A percentile compares a stretch with the other conserved stretches of the same genome.
Conservation (phyloP, 495 filamentous ascomycete genomes). For the Thozetella sp. region DNA sequence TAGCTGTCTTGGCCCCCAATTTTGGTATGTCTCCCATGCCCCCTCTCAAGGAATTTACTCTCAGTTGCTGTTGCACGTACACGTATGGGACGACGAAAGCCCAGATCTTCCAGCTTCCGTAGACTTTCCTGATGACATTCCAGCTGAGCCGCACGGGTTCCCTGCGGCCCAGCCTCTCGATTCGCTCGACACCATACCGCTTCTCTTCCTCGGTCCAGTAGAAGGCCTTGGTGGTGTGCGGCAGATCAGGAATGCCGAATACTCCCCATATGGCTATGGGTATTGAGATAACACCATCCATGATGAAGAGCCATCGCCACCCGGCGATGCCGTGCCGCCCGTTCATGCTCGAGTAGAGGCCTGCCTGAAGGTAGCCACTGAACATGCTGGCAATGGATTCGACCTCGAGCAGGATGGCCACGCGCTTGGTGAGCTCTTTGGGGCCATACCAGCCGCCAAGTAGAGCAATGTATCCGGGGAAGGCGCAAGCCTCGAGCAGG, state of each 20-base stretch:
- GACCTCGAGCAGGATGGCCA: slow-evolving; percentile 26
- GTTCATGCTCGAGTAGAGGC: slow-evolving; percentile 44
- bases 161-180: not conserved
- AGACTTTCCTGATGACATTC: not conserved
- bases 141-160: not conserved
- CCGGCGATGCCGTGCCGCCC: slow-evolving; percentile 43
- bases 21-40: no score
- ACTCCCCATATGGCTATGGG: slow-evolving; percentile 28
- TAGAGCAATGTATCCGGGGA: slow-evolving; percentile 25
- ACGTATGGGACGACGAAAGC: not conserved
- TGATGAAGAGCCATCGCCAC: slow-evolving; percentile 48
- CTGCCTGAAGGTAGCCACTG: slow-evolving; percentile 53
- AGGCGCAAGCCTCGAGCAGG: slow-evolving; percentile 11
- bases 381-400: slow-evolving; percentile 39
- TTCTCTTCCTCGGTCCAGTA: slow-evolving; percentile 3
- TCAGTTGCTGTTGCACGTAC: not conserved
- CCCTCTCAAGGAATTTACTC: no score
- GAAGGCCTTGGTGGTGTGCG: slow-evolving; percentile 19
- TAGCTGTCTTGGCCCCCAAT: no score
- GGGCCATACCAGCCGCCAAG: slow-evolving; percentile 35
- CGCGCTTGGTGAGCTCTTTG: slow-evolving; percentile 32
- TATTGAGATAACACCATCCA: slow-evolving; percentile 30
- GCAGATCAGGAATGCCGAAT: slow-evolving; percentile 25
- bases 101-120: not conserved
- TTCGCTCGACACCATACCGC: not conserved